phyloP scores from a whole-genome alignment of 768 basidiomycete species.

The Boletus sp. region DNA sequence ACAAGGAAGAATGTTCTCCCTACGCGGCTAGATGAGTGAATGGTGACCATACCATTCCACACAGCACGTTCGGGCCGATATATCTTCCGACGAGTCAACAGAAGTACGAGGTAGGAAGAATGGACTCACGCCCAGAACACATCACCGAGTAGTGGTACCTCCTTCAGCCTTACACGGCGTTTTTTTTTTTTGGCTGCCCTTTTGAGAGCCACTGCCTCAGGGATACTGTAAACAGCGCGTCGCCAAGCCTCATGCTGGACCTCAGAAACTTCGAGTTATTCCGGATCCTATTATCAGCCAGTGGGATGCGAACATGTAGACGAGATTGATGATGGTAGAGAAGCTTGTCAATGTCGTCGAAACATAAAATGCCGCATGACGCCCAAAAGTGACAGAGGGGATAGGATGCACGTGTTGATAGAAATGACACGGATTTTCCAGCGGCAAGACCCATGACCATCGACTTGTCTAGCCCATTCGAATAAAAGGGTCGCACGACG shows the following conservation, averaged over 20 bases:
- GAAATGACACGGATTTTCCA: slow-evolving; percentile 75
- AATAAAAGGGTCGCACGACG: slow-evolving; percentile 77
- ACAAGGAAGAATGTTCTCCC: slow-evolving; percentile 22
- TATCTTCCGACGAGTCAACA: slow-evolving; percentile 43
- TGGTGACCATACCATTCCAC: slow-evolving; percentile 74
- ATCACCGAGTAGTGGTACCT: slow-evolving; percentile 67
- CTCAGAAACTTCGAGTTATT: slow-evolving; percentile 60
- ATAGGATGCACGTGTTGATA: slow-evolving; percentile 72
- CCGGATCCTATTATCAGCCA: slow-evolving; percentile 63
- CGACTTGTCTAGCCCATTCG: slow-evolving; percentile 69
- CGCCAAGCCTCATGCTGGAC: slow-evolving; percentile 52
- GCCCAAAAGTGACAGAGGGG: slow-evolving; percentile 66
- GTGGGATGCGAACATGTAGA: slow-evolving; percentile 61
- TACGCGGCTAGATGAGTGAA: slow-evolving; percentile 76
- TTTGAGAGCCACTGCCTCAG: slow-evolving; percentile 60
- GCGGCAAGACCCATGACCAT: slow-evolving; percentile 82
- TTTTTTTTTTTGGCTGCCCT: slow-evolving; percentile 69
- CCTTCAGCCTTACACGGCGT: slow-evolving; percentile 53
- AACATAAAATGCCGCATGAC: slow-evolving; percentile 71
- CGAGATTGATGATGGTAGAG: slow-evolving; percentile 64
- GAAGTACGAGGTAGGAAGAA: neutral
- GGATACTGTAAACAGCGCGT: slow-evolving; percentile 41
- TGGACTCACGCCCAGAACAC: slow-evolving; percentile 69
- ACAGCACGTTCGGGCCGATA: slow-evolving; percentile 70
- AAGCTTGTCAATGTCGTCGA: slow-evolving; percentile 60